A percentile compares a stretch with the other conserved stretches of the same genome.
phyloP scores from a whole-genome alignment of 371 early-diverging fungal genomes.

The Rhizomucor pusillus region DNA sequence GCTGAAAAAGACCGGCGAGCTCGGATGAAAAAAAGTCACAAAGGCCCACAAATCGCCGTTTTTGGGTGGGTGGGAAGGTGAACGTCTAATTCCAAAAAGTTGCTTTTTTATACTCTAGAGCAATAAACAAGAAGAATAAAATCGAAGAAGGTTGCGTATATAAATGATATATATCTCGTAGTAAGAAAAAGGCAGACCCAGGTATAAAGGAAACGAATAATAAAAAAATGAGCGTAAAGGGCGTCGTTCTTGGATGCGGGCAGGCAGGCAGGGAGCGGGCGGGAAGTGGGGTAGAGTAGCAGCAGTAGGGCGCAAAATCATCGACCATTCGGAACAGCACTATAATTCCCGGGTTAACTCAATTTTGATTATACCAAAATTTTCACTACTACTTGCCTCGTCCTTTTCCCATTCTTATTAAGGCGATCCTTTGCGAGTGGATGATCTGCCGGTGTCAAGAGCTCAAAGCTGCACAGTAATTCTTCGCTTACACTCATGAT shows the following conservation, averaged over 20 bases:
- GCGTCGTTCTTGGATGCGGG: no score
- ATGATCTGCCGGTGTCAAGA: constrained; percentile 45
- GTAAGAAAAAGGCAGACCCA: not conserved
- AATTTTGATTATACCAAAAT: not conserved
- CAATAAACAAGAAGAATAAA: not conserved
- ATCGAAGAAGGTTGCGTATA: no score
- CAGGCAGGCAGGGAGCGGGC: no score
- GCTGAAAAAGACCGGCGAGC: not conserved
- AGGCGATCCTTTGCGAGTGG: constrained; percentile 30
- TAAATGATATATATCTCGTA: not conserved
- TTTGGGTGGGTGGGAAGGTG: not conserved
- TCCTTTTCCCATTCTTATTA: constrained; percentile 14
- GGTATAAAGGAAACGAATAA: no score
- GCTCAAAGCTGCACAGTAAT: constrained; percentile 87
- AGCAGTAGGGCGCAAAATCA: no score
- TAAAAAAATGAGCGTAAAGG: no score
- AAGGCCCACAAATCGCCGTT: not conserved
- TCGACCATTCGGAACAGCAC: no score
- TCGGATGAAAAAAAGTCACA: constrained; percentile 2
- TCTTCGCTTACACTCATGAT: constrained; percentile 96
- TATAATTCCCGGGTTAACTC: no score
- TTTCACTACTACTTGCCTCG: constrained; percentile 11
- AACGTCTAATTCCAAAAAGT: no score
- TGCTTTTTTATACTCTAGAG: no score
- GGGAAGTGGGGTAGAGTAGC: no score